Conservation (phyloP, 345 rosid genomes). For the Citrus unshiu region DNA sequence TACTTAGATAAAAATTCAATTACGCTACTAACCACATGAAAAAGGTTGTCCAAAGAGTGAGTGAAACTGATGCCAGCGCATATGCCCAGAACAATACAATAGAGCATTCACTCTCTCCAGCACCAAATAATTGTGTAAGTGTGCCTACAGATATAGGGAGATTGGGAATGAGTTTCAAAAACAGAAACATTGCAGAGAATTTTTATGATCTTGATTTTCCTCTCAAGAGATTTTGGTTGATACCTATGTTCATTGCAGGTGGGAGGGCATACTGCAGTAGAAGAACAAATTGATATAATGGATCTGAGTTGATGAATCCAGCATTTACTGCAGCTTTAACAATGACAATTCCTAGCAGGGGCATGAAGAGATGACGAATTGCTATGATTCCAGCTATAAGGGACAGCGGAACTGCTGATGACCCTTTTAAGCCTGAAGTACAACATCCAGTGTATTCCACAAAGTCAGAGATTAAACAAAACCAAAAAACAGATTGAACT, state of each 20-base stretch:
- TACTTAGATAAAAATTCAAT: neutral
- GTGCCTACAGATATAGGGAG: slow-evolving; percentile 24
- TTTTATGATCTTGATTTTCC: no score
- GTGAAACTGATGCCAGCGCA: slow-evolving; percentile 22
- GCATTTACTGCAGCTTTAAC: slow-evolving; percentile 39
- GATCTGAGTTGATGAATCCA: slow-evolving; percentile 44
- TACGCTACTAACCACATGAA: slow-evolving; percentile 34
- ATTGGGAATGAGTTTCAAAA: neutral
- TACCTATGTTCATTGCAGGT: slow-evolving; percentile 49
- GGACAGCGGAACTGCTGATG: slow-evolving; percentile 30
- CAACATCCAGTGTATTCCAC: neutral
- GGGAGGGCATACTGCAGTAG: slow-evolving; percentile 50
- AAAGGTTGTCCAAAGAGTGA: slow-evolving; percentile 39
- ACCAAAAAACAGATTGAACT: neutral
- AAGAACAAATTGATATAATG: slow-evolving; percentile 41
- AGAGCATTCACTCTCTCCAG: slow-evolving; percentile 36
- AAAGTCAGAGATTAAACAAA: neutral
- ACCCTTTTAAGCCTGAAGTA: slow-evolving; percentile 43
- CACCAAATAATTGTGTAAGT: slow-evolving; percentile 34
- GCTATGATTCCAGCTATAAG: slow-evolving; percentile 42
- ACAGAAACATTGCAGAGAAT: no score
- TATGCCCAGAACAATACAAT: slow-evolving; percentile 39
- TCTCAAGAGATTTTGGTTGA: no score
- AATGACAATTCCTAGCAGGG: slow-evolving; percentile 48
- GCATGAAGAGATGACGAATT: slow-evolving; percentile 46